Conservation (phyloP, 805 yeast species). For the Saccharomycopsis synnaedendra region DNA sequence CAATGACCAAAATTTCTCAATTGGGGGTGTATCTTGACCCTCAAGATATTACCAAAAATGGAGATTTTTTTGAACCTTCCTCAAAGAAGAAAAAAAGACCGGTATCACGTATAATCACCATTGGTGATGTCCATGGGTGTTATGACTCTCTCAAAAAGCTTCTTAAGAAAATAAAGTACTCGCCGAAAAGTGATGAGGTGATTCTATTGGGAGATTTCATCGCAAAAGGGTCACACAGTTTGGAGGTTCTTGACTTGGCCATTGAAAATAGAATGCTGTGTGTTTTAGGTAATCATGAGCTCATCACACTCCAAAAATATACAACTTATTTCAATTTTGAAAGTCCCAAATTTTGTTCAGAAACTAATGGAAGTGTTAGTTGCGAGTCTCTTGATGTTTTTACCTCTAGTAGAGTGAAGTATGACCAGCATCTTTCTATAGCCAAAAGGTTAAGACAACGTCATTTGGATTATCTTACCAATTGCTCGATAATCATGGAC, state of each 20-base stretch:
- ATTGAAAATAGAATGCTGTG: conserved; percentile 52
- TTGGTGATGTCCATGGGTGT: conserved; percentile 89
- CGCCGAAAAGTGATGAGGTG: conserved; percentile 41
- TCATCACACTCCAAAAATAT: conserved; percentile 55
- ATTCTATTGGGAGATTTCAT: conserved; percentile 70
- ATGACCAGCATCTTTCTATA: conserved; percentile 12
- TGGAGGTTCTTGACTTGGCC: conserved; percentile 56
- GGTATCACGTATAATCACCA: conserved; percentile 39
- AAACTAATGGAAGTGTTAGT: conserved; percentile 24
- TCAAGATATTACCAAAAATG: neutral
- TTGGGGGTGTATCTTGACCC: conserved; percentile 2
- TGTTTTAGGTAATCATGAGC: conserved; percentile 84
- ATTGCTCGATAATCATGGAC: conserved; percentile 51
- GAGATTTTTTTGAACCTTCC: neutral
- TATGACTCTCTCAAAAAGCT: conserved; percentile 42
- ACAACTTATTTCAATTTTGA: conserved; percentile 43
- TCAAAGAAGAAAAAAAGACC: conserved; percentile 9
- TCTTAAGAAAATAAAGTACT: conserved; percentile 36
- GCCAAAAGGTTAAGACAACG: conserved; percentile 32
- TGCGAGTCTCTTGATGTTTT: neutral
- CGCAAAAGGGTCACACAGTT: conserved; percentile 72
- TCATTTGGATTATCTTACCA: conserved; percentile 49
- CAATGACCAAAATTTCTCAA: neutral
- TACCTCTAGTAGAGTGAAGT: conserved; percentile 8
- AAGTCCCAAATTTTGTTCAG: conserved; percentile 22